These are phyloP conservation scores for Lagerstroemia fauriei DNA, from an alignment of 441 rosid genomes.

Conservation along the genomic window DNA sequence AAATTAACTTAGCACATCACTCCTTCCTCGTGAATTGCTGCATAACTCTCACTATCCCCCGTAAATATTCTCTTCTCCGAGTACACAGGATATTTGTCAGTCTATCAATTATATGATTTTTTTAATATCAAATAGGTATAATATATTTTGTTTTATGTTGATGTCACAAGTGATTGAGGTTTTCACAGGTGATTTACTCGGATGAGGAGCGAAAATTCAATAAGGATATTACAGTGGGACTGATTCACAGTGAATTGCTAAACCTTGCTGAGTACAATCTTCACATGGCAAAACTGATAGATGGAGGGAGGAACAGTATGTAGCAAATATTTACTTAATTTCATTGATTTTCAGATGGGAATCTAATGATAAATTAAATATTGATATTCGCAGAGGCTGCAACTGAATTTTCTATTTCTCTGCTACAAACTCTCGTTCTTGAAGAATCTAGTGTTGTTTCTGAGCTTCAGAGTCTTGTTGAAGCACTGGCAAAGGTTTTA, in stretches of 20 bases:
- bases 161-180: background rate
- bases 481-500: constrained; percentile 84
- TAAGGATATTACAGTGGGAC: constrained; percentile 84
- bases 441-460: constrained; percentile 87
- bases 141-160: background rate
- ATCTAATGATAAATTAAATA: constrained; percentile 31
- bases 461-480: constrained; percentile 92
- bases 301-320: constrained; percentile 96
- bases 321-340: constrained; percentile 17
- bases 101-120: background rate
- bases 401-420: constrained; percentile 82
- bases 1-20: background rate
- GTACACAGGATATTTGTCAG: background rate
- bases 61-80: background rate
- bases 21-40: background rate
- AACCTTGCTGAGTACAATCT: constrained; percentile 94
- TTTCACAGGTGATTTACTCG: constrained; percentile 76
- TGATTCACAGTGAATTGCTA: constrained; percentile 77
- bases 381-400: constrained; percentile 71
- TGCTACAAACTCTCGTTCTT: constrained; percentile 73
- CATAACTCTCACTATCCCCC: background rate
- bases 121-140: background rate
- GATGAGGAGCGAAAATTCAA: constrained; percentile 93
- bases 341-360: background rate
- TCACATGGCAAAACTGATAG: constrained; percentile 92